Conservation (phyloP, 2,329 filamentous ascomycete genomes). For the Aspergillus intermedius region DNA sequence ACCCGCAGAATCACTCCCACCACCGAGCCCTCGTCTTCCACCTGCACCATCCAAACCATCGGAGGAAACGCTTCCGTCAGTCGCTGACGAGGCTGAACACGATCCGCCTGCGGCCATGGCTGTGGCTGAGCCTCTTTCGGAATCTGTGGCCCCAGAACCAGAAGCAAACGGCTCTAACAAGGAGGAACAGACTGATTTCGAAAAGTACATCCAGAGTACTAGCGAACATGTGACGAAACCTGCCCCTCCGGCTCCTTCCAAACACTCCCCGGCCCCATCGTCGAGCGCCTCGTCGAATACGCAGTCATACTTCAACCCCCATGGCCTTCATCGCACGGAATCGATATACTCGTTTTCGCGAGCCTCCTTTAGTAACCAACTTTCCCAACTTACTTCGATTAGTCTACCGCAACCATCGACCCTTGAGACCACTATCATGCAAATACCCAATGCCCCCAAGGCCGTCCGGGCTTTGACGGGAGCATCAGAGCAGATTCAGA, state of each 20-base stretch:
- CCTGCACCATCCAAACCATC: background rate
- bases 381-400: constrained; percentile 85
- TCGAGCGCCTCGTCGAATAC: constrained; percentile 22
- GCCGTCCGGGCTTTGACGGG: constrained; percentile 77
- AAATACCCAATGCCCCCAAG: constrained; percentile 77
- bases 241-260: constrained; percentile 29
- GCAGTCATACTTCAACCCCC: constrained; percentile 40
- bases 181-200: constrained; percentile 30
- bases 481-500: constrained; percentile 83
- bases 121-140: constrained; percentile 20
- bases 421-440: constrained; percentile 73
- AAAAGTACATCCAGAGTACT: constrained; percentile 37
- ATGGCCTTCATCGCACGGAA: constrained; percentile 57
- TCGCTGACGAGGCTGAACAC: background rate
- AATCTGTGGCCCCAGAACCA: constrained; percentile 14
- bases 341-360: constrained; percentile 93
- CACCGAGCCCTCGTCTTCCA: background rate
- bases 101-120: constrained; percentile 20
- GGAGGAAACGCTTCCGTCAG: background rate
- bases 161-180: constrained; percentile 6
- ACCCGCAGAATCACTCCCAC: background rate
- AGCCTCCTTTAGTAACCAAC: constrained; percentile 85
- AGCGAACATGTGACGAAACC: constrained; percentile 24
- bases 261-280: constrained; percentile 23
- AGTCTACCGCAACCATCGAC: constrained; percentile 79